A percentile compares a stretch with the other conserved stretches of the same genome.
These are phyloP conservation scores for Taxillus chinensis DNA, from an alignment of 164 flowering plant genomes.

Conservation along the genomic window DNA sequence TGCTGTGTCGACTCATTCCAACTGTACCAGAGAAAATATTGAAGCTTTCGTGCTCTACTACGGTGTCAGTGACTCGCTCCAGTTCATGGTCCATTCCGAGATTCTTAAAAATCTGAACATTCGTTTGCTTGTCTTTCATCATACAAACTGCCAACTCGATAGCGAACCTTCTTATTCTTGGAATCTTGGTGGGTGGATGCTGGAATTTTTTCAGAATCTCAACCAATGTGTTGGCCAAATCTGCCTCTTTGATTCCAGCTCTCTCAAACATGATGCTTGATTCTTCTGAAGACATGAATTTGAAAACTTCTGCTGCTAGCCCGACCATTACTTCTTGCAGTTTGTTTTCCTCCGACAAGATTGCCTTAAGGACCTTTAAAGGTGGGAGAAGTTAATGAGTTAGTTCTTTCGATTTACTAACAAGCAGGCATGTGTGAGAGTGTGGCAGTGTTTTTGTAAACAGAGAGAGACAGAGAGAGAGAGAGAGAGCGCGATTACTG, in stretches of 20 bases:
- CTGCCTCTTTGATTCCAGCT: slow-evolving; percentile 33
- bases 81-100: slow-evolving; percentile 63
- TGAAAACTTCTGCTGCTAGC: slow-evolving; percentile 60
- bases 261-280: slow-evolving; percentile 29
- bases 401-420: background rate
- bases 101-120: slow-evolving; percentile 30
- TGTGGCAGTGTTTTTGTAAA: too few species aligned
- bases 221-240: slow-evolving; percentile 42
- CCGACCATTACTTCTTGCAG: slow-evolving; percentile 88
- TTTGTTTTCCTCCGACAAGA: slow-evolving; percentile 54
- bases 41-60: slow-evolving; percentile 83
- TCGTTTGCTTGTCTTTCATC: slow-evolving; percentile 50
- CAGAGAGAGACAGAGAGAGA: background rate
- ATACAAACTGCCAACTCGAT: slow-evolving; percentile 81
- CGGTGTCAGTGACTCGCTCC: slow-evolving; percentile 54
- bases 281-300: slow-evolving; percentile 42
- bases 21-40: slow-evolving; percentile 81
- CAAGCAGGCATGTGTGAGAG: too few species aligned
- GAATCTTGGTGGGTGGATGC: slow-evolving; percentile 51
- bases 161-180: slow-evolving; percentile 70
- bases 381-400: background rate
- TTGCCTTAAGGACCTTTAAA: slow-evolving; percentile 57
- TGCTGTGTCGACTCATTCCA: slow-evolving; percentile 57
- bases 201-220: slow-evolving; percentile 40
- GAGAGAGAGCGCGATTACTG: slow-evolving; percentile 36